phyloP scores from a whole-genome alignment of 306 rosid species.

The Erythrophleum fordii region DNA sequence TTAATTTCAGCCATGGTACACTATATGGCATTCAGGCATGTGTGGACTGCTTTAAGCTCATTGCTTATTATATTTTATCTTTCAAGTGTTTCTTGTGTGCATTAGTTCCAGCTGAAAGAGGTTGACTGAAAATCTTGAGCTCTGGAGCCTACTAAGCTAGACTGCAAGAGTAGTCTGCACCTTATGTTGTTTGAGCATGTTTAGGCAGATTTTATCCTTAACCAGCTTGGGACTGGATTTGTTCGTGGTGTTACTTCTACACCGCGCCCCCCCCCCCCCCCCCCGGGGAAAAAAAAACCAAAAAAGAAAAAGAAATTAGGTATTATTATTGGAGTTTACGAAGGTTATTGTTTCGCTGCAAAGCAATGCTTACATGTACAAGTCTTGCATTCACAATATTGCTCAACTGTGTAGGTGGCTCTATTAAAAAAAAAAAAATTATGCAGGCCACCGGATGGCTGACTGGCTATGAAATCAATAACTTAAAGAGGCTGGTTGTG shows the following conservation, averaged over 20 bases:
- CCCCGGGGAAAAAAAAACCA: no score
- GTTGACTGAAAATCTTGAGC: neutral
- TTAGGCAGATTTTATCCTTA: neutral
- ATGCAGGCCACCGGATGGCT: neutral
- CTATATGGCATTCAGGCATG: neutral
- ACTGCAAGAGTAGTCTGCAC: neutral
- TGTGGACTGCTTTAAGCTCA: neutral
- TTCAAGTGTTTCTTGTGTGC: neutral
- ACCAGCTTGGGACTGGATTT: neutral
- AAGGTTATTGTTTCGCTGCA: neutral
- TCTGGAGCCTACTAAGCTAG: neutral
- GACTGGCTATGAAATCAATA: neutral
- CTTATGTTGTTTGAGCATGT: neutral
- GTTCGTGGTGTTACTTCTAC: neutral
- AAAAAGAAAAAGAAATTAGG: neutral
- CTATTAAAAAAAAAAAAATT: neutral
- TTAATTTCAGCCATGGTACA: neutral
- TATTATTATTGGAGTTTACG: neutral
- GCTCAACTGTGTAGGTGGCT: neutral
- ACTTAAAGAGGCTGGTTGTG: neutral
- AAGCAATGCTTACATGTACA: neutral
- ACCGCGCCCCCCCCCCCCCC: no score
- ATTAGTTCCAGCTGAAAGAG: neutral
- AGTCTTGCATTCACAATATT: neutral
- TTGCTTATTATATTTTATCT: neutral